Conservation (phyloP, 2,329 filamentous ascomycete genomes). For the Trichoderma brevicompactum region DNA sequence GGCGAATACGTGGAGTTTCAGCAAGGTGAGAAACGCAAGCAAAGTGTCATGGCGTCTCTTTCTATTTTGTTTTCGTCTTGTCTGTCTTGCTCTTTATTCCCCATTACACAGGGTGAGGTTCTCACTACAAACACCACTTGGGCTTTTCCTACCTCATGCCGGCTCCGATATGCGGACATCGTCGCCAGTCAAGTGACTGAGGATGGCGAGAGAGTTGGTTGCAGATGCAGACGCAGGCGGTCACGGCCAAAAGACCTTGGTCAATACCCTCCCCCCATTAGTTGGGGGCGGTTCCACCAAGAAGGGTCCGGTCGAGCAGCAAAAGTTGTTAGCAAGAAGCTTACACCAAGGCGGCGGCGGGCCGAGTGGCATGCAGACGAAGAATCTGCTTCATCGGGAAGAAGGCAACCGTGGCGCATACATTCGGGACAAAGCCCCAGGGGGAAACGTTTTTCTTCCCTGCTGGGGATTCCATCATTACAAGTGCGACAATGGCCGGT, state of each 20-base stretch:
- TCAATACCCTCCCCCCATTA: neutral
- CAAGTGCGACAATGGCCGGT: neutral
- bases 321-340: too few species aligned
- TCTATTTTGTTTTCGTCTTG: neutral
- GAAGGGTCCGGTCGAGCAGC: neutral
- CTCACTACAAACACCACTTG: too few species aligned
- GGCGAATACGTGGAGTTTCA: slow-evolving; percentile 49
- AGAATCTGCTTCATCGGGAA: neutral
- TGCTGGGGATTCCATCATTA: too few species aligned
- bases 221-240: slow-evolving; percentile 25
- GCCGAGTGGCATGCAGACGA: neutral
- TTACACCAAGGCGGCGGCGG: too few species aligned
- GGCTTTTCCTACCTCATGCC: neutral
- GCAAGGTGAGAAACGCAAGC: slow-evolving; percentile 40
- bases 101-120: too few species aligned
- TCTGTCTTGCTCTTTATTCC: neutral
- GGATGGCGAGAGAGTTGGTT: slow-evolving; percentile 1
- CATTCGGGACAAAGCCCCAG: too few species aligned
- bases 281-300: slow-evolving; percentile 7
- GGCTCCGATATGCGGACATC: neutral
- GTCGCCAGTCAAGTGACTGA: slow-evolving; percentile 23
- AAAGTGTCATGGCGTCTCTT: neutral
- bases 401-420: neutral
- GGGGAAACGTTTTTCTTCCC: too few species aligned
- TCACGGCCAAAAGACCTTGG: slow-evolving; percentile 1